Percentiles rank a stretch among this genome's conserved stretches.
phyloP scores from a whole-genome alignment of 129 eudicot genomes.

The Helichrysum umbraculigerum region DNA sequence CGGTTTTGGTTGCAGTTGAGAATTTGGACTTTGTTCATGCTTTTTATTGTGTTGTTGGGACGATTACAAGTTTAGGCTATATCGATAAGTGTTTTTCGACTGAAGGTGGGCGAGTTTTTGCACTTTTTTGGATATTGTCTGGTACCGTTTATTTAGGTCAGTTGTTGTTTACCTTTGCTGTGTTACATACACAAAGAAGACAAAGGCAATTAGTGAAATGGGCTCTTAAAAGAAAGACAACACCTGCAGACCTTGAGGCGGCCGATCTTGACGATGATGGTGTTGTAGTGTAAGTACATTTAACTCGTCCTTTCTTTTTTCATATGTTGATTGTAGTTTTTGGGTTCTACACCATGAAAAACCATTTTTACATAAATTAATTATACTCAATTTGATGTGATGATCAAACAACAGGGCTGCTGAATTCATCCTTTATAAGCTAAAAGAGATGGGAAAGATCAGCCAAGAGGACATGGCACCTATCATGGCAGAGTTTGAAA shows the following conservation, averaged over 20 bases:
- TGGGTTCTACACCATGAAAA: neutral
- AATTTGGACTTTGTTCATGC: constrained; percentile 67
- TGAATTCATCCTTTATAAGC: constrained; percentile 73
- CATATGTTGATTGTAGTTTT: no score
- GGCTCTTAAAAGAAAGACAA: constrained; percentile 73
- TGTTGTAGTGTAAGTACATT: constrained; percentile 64
- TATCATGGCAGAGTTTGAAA: constrained; percentile 79
- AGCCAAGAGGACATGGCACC: constrained; percentile 67
- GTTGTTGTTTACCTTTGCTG: constrained; percentile 73
- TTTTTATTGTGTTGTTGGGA: constrained; percentile 82
- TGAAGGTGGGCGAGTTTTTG: constrained; percentile 80
- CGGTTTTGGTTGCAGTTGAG: constrained; percentile 61
- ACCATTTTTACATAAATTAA: neutral
- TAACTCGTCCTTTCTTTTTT: no score
- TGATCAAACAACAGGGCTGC: constrained; percentile 59
- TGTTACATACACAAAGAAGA: constrained; percentile 67
- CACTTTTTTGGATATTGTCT: constrained; percentile 78
- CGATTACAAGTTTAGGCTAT: constrained; percentile 88
- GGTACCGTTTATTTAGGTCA: constrained; percentile 84
- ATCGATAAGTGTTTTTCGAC: constrained; percentile 90
- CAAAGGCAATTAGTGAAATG: constrained; percentile 53
- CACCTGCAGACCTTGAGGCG: constrained; percentile 78
- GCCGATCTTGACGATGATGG: constrained; percentile 91
- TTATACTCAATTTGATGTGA: neutral
- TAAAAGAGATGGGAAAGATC: constrained; percentile 98